A percentile compares a stretch with the other conserved stretches of the same genome.
Conservation (phyloP, 805 yeast species). For the Tetrapisispora namnaoensis region DNA sequence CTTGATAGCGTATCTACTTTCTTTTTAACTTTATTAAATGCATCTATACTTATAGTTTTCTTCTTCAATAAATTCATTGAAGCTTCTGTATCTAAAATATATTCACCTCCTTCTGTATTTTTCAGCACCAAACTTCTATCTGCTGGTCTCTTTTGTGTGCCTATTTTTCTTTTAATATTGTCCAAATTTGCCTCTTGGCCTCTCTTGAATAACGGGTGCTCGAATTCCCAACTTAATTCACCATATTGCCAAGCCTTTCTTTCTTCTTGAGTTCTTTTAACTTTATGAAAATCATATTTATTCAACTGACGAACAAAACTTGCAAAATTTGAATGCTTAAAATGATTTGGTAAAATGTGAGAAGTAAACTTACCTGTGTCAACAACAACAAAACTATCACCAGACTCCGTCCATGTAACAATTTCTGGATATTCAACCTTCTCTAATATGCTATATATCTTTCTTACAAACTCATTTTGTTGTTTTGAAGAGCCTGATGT, state of each 20-base stretch:
- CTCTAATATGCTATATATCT: constrained; percentile 75
- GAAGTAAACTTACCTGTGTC: constrained; percentile 88
- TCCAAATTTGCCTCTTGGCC: constrained; percentile 74
- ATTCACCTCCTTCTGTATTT: constrained; percentile 23
- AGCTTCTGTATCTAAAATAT: constrained; percentile 14
- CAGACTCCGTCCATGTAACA: constrained; percentile 79
- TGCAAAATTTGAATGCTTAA: constrained; percentile 91
- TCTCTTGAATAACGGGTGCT: constrained; percentile 76
- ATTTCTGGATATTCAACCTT: constrained; percentile 64
- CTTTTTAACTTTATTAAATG: constrained; percentile 25
- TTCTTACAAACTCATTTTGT: constrained; percentile 62
- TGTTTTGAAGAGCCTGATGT: background rate
- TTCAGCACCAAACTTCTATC: constrained; percentile 21
- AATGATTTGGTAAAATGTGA: constrained; percentile 80
- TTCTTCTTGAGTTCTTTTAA: constrained; percentile 61
- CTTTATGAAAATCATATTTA: constrained; percentile 96
- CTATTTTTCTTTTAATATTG: constrained; percentile 76
- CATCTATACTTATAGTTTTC: constrained; percentile 18
- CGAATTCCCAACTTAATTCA: constrained; percentile 87
- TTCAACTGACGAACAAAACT: constrained; percentile 91
- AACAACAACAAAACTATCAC: constrained; percentile 78
- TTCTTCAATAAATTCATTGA: constrained; percentile 11
- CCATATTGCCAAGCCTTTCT: constrained; percentile 48
- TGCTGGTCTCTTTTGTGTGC: constrained; percentile 40
- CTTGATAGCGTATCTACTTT: constrained; percentile 29